A percentile compares a stretch with the other conserved stretches of the same genome.
Conservation (phyloP, 257 asterid genomes). For the Phtheirospermum japonicum region DNA sequence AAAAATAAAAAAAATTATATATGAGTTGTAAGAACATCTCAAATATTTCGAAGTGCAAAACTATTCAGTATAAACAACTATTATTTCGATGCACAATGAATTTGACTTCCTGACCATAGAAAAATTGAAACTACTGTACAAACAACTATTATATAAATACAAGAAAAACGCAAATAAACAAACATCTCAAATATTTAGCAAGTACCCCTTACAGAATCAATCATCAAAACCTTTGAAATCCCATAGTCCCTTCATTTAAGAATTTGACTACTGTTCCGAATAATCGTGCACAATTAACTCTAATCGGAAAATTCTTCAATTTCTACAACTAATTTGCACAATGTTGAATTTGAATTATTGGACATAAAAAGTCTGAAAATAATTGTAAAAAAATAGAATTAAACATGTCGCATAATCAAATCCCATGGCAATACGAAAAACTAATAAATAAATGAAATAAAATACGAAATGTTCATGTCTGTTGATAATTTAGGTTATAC, state of each 20-base stretch:
- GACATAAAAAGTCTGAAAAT: no score
- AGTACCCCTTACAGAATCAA: neutral
- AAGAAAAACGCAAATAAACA: no score
- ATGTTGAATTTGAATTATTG: slow-evolving; percentile 4
- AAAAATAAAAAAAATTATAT: no score
- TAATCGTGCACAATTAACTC: slow-evolving; percentile 2
- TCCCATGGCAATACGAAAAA: neutral
- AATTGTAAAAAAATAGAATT: no score
- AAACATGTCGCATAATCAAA: no score
- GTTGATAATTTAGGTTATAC: slow-evolving; percentile 35
- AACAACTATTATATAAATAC: no score
- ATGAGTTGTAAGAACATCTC: no score
- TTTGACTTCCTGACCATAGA: no score
- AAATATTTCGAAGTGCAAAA: neutral
- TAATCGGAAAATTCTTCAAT: neutral
- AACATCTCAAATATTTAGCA: neutral
- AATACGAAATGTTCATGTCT: neutral
- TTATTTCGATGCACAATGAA: no score
- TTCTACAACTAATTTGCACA: no score
- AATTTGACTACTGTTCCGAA: neutral
- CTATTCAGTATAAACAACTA: neutral
- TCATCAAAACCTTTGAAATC: neutral
- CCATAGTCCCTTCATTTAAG: slow-evolving; percentile 12
- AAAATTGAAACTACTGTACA: neutral
- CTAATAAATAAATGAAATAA: neutral